Evolutionary conservation across 495 filamentous ascomycete genomes (phyloP).

Genomic region (Amorphotheca resinae): DNA sequence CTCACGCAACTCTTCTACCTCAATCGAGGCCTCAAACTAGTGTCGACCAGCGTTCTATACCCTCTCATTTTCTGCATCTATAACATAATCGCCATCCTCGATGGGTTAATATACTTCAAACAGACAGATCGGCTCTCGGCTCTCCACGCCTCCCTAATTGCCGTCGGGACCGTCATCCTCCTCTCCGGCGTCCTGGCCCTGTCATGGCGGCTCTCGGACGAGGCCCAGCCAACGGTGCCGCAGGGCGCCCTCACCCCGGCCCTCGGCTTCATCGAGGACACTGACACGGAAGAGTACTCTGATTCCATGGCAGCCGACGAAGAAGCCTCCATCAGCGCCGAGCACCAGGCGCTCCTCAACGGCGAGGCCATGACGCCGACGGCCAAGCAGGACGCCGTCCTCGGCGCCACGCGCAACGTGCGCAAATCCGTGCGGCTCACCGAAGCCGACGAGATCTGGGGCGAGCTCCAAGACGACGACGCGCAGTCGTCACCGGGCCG

Average conservation of each 20-base stretch:
- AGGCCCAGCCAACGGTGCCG: slow-evolving; percentile 44
- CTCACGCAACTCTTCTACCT: slow-evolving; percentile 91
- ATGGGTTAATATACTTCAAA: slow-evolving; percentile 92
- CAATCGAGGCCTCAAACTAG: slow-evolving; percentile 82
- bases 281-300: slow-evolving; percentile 41
- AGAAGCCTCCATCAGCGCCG: slow-evolving; percentile 29
- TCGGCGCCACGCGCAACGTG: slow-evolving; percentile 22
- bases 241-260: slow-evolving; percentile 56
- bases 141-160: slow-evolving; percentile 70
- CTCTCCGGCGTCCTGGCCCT: slow-evolving; percentile 81
- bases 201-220: slow-evolving; percentile 82
- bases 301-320: slow-evolving; percentile 29
- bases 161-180: slow-evolving; percentile 75
- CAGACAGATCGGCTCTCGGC: slow-evolving; percentile 68
- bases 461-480: slow-evolving; percentile 48
- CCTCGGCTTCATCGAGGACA: slow-evolving; percentile 54
- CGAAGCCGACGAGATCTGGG: slow-evolving; percentile 54
- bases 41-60: slow-evolving; percentile 93
- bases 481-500: slow-evolving; percentile 22
- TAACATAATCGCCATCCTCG: slow-evolving; percentile 96
- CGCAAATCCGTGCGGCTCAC: slow-evolving; percentile 32
- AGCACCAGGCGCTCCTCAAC: slow-evolving; percentile 22
- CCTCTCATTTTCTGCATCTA: slow-evolving; percentile 98
- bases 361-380: slow-evolving; percentile 35
- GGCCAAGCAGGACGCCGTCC: slow-evolving; percentile 22